Conservation (phyloP, 345 rosid genomes). For the Gossypium rotundifolium region DNA sequence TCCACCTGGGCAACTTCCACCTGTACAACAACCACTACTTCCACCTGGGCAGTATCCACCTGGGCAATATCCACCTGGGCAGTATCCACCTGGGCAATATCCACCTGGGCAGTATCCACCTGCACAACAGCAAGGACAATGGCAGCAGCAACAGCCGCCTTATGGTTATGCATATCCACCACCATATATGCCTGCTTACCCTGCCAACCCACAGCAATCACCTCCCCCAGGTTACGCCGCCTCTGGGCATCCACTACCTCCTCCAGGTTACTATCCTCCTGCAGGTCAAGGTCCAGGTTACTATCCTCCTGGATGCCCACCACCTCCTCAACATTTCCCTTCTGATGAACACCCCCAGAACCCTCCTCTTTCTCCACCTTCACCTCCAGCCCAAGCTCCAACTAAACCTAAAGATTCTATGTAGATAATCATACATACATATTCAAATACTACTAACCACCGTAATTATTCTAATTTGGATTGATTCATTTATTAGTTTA, state of each 20-base stretch:
- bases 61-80: not conserved
- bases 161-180: constrained; percentile 19
- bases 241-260: constrained; percentile 4
- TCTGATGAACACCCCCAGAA: constrained; percentile 6
- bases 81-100: not conserved
- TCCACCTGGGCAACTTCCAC: not conserved
- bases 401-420: not conserved
- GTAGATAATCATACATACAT: not conserved
- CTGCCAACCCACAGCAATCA: not conserved
- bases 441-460: not conserved
- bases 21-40: not conserved
- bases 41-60: not conserved
- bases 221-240: constrained; percentile 28
- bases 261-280: constrained; percentile 24
- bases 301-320: not conserved
- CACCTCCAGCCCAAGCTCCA: not conserved
- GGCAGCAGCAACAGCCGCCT: constrained; percentile 15
- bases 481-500: not conserved
- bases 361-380: not conserved
- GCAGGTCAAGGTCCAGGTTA: not conserved
- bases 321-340: constrained; percentile 9
- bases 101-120: constrained; percentile 22
- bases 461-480: not conserved
- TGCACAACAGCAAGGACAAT: constrained; percentile 19
- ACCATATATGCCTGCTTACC: constrained; percentile 22